Base-by-base conservation (phyloP, 2,329 filamentous ascomycete genomes). In the Sordariomycetes sp. region DNA sequence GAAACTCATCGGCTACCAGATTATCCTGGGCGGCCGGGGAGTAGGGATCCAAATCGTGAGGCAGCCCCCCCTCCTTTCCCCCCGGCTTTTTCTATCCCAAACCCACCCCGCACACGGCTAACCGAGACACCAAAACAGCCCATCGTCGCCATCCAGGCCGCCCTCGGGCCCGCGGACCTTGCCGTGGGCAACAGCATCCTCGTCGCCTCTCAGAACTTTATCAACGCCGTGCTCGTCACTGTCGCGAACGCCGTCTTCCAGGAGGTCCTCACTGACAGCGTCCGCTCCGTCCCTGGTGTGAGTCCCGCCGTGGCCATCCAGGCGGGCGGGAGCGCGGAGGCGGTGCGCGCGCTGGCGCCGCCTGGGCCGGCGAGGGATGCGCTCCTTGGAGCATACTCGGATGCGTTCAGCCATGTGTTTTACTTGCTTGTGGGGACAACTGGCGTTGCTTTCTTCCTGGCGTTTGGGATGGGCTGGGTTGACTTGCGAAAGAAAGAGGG, bases 171-270 rank as follows among this genome's bases (percentile, higher is more conserved):
- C 37, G 12, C 3, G 37, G 37, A 43, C 12, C 4, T 10, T 43
- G 37, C 37, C 14, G 18, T 43, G 4, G 37, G 37, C 37, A 43
- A 43, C 37, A 69, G 72, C 2, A 63, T 77, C 51, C 72, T 78
- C 63, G 70, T 77, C 62, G 78, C 77, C 62, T 67, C 68, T 3
- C 76, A 79, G 63, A 69, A 72, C 1, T 65, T 79, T 0, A 74
- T 75, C 32, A 76, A 76, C 6, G 69, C 75, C 58, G 69, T 79
- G 35, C 77, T 76, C 60, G 65, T 74, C 50, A 71, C 71, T 0
- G 71, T 78, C 20, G 75, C 70, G 1, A 70, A 77, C 62, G 77
- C 75, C 61, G 68, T 79, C 22, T 68, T 79, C 40, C 70, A 71
- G 59, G 71, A 69, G 58, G 66, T 73, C 62, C 70, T 78, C 16